Evolutionary conservation across 1,284 basidiomycete genomes (phyloP).

Genomic region (Lentinula novae-zelandiae): DNA sequence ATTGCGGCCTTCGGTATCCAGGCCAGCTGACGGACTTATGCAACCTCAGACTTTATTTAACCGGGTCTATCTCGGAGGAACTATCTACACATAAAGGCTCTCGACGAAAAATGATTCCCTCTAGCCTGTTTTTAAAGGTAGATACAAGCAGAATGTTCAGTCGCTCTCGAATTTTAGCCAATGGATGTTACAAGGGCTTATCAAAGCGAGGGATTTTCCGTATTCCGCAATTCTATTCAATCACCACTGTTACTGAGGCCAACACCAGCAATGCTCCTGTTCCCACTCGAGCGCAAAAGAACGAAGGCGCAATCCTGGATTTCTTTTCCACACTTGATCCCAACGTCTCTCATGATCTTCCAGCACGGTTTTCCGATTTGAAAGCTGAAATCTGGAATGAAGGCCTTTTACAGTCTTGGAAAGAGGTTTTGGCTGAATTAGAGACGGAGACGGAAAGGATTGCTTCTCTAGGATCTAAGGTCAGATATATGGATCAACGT

Average conservation of each 20-base stretch:
- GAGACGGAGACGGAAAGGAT: slow-evolving; percentile 43
- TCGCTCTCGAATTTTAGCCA: no score
- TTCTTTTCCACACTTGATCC: slow-evolving; percentile 37
- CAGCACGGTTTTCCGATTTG: slow-evolving; percentile 53
- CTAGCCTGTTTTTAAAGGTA: no score
- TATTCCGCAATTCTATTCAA: background rate
- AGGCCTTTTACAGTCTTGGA: slow-evolving; percentile 50
- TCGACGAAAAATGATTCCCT: no score
- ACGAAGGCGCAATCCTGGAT: background rate
- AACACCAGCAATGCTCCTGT: background rate
- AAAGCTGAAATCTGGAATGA: slow-evolving; percentile 58
- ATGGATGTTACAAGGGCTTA: no score
- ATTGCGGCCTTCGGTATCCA: no score
- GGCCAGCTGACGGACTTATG: no score
- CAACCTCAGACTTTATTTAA: no score
- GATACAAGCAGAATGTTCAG: no score
- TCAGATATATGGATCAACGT: slow-evolving; percentile 15
- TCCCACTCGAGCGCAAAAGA: slow-evolving; percentile 2
- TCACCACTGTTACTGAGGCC: background rate
- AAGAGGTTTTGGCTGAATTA: slow-evolving; percentile 49
- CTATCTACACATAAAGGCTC: no score
- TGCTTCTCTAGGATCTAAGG: slow-evolving; percentile 35
- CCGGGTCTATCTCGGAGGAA: no score
- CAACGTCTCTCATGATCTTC: slow-evolving; percentile 38
- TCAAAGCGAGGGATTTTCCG: background rate